Evolutionary conservation across 2,329 filamentous ascomycete species (phyloP).

Genomic region (Huntiella abstrusa): DNA sequence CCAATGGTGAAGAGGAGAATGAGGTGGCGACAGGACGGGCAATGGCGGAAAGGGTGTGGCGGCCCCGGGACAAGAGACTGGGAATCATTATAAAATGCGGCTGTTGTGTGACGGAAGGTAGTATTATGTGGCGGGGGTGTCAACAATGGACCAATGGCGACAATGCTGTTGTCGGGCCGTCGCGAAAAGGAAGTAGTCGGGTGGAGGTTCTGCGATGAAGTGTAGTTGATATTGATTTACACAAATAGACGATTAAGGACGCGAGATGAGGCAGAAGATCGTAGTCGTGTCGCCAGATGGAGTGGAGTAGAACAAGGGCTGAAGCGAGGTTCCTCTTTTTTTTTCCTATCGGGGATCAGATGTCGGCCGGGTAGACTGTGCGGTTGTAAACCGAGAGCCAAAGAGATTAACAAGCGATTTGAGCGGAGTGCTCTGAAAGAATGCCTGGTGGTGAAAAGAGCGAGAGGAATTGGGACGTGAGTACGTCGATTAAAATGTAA

Average conservation of each 20-base stretch:
- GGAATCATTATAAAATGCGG: slow-evolving; percentile 5
- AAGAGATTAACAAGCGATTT: too few species aligned
- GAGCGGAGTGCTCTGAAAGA: too few species aligned
- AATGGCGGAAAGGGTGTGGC: slow-evolving; percentile 13
- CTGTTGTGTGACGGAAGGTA: background rate
- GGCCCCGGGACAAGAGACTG: slow-evolving; percentile 6
- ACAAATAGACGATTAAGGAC: too few species aligned
- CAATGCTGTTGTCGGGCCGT: background rate
- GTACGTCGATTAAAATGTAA: too few species aligned
- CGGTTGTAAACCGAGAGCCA: too few species aligned
- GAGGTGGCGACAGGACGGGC: background rate
- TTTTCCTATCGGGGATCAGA: background rate
- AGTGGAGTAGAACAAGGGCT: background rate
- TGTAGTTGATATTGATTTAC: background rate
- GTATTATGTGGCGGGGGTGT: background rate
- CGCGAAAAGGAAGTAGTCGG: background rate
- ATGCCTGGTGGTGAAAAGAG: too few species aligned
- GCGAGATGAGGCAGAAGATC: too few species aligned
- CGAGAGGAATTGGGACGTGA: too few species aligned
- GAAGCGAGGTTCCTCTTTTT: background rate
- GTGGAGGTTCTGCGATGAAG: background rate
- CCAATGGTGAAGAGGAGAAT: slow-evolving; percentile 2
- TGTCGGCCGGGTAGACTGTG: background rate
- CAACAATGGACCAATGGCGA: slow-evolving; percentile 1
- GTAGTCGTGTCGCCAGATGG: too few species aligned